Evolutionary conservation across 176 grass and related monocot genomes (phyloP).

Genomic region (Lolium rigidum): DNA sequence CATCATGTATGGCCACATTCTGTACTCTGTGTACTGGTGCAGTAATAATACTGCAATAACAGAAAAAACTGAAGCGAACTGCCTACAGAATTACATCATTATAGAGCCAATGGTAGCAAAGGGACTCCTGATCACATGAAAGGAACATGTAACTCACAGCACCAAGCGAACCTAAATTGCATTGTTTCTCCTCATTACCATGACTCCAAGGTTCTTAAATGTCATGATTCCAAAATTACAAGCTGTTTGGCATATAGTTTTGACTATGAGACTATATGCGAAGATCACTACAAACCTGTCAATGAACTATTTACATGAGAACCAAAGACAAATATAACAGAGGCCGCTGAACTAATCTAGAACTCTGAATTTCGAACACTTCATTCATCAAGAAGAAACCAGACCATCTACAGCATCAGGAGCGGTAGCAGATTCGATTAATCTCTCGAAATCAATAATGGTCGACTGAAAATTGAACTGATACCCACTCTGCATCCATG

Average conservation of each 20-base stretch:
- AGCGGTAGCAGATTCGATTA: constrained; percentile 54
- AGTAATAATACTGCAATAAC: neutral
- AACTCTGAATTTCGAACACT: constrained; percentile 6
- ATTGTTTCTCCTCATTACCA: neutral
- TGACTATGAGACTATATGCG: constrained; percentile 13
- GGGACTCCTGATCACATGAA: neutral
- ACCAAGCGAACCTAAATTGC: neutral
- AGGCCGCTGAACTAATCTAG: constrained; percentile 37
- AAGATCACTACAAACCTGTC: constrained; percentile 7
- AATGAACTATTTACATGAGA: constrained; percentile 53
- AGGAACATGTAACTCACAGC: constrained; percentile 5
- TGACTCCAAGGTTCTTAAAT: constrained; percentile 17
- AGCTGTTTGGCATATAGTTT: neutral
- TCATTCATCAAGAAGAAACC: constrained; percentile 32
- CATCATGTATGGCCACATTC: neutral
- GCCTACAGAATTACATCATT: neutral
- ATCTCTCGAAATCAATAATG: constrained; percentile 71
- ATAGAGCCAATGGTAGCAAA: neutral
- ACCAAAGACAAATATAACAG: constrained; percentile 35
- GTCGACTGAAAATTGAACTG: constrained; percentile 69
- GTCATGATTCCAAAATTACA: neutral
- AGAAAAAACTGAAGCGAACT: neutral
- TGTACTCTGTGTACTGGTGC: neutral
- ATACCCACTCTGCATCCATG: constrained; percentile 85
- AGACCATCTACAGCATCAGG: constrained; percentile 36